Conservation (phyloP, 352 stramenopile genomes). For the Phytophthora melonis region DNA sequence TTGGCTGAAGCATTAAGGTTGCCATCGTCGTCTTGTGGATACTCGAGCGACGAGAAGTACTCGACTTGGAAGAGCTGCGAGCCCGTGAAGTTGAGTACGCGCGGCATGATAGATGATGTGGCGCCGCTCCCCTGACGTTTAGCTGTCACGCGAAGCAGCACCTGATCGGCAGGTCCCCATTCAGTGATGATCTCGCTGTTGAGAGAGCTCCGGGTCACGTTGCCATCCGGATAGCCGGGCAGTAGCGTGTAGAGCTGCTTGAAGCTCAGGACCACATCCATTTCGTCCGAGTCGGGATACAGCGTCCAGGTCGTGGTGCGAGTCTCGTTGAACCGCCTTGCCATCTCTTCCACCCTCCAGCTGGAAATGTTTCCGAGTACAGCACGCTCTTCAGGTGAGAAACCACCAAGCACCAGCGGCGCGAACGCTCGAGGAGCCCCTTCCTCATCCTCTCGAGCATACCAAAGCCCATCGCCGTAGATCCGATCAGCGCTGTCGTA, state of each 20-base stretch:
- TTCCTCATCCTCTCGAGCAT: slow-evolving; percentile 9
- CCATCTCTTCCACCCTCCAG: slow-evolving; percentile 28
- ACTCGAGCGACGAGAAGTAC: slow-evolving; percentile 46
- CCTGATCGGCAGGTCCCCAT: slow-evolving; percentile 45
- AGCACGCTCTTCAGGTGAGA: slow-evolving; percentile 30
- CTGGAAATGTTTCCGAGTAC: slow-evolving; percentile 27
- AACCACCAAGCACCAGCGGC: slow-evolving; percentile 45
- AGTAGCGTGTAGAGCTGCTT: slow-evolving; percentile 67
- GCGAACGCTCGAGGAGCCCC: slow-evolving; percentile 14
- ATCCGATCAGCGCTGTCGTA: slow-evolving; percentile 31
- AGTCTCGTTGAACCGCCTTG: slow-evolving; percentile 39
- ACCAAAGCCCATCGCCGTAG: slow-evolving; percentile 11
- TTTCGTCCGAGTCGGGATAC: slow-evolving; percentile 40
- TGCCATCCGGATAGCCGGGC: slow-evolving; percentile 40
- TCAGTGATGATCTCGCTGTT: slow-evolving; percentile 42
- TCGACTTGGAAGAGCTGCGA: slow-evolving; percentile 54
- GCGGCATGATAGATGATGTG: slow-evolving; percentile 44
- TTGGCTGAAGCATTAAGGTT: slow-evolving; percentile 15
- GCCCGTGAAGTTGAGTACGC: slow-evolving; percentile 53
- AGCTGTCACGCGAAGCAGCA: slow-evolving; percentile 50
- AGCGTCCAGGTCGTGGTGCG: slow-evolving; percentile 53
- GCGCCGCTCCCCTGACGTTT: slow-evolving; percentile 27
- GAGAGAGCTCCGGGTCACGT: slow-evolving; percentile 23
- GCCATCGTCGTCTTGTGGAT: slow-evolving; percentile 13
- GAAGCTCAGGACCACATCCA: slow-evolving; percentile 64